Base-by-base conservation (phyloP, 2,329 filamentous ascomycete genomes). In the Venturia oleaginea region DNA sequence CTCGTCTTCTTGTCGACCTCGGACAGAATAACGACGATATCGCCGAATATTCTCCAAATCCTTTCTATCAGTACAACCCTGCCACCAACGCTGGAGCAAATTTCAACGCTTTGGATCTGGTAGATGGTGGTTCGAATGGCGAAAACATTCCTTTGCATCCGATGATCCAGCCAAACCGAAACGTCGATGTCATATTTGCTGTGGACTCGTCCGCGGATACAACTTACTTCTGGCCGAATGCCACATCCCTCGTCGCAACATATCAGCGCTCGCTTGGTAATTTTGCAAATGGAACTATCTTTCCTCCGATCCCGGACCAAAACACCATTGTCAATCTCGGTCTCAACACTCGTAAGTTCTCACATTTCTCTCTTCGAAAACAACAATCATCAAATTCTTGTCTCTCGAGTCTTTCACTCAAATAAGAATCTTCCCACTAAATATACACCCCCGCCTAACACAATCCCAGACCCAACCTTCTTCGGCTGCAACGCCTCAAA, bases 101-200 rank as follows among this genome's bases (percentile, higher is more conserved):
- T 5, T 75, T 77, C 3, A 70, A 75, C 5, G 76, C 81, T n/a
- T 81, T 94, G 11, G 88, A 86, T 1, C 80, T 94, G 5, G 89
- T 92, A 7, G 91, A 94, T 69, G 90, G 90, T 43, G 89, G 90
- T 8, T 83, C 89, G 70, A 90, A 93, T 73, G 72, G 84, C 1
- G 88, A 94, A 70, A 94, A 93, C 72, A 85, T 94, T 51, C 90
- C 90, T 0, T 76, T 93, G 0, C 84, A 91, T 71, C 90, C 89
- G 0, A 81, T 93, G 10, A 89, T 92, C 67, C 88, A 92, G 70
- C 87, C 88, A 0, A 71, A 78, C 22, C 86, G 90, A 51, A 71
- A 81, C 17, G 84, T 94, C 46, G 90, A 94, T 71, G 87, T 92
- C 38, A 88, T 94, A 71, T 92, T 93, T 71, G 89, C 90, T 1